Evolutionary conservation across 345 rosid species (phyloP), one percentile per base, ranked within the genome.

Genomic region (Gossypium turneri): DNA sequence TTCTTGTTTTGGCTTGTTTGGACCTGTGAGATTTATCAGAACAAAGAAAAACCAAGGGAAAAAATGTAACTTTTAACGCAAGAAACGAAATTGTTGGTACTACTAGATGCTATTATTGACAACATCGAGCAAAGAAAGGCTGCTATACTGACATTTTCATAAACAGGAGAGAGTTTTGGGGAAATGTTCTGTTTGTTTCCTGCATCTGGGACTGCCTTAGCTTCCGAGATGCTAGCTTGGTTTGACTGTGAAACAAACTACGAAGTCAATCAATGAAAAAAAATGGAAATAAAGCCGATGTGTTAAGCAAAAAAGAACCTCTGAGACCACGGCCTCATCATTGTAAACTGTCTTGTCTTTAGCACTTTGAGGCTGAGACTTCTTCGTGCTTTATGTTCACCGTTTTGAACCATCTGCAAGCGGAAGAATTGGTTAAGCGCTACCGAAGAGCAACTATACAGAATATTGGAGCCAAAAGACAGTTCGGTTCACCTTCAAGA

Each of bases 391-490:
- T 88, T 85, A 75, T 90, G 97, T 12, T 79, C 90, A 19, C 97
- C 97, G 74, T 85, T 85, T 66, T 84, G 85, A 85, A 93, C 90
- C 84, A 82, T 87, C 97, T 91, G 79, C 82, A 79, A 80, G 76
- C 43, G 22, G 25, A 74, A 51, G 12, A 68, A 62, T 58, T 24
- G 73, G 59, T 67, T 8, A 62, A 67, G 34, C 13, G 9, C 68
- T 24, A 15, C 24, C 2, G 1, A 51, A 20, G 52, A 44, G 45
- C 52, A 44, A 66, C 70, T 9, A 44, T 66, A 44, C 70, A 66
- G 29, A 44, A 66, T 8, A 19, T 9, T 64, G 51, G 17, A 65
- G 44, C 9, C 19, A 43, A 65, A 19, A n/a, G 9, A 67, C 7
- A 44, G 55, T 67, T 67, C 38, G 2, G 1, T 19, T 9, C 63